phyloP scores from a whole-genome alignment of 1,139 yeast species.

The Yamadazyma taylorii region DNA sequence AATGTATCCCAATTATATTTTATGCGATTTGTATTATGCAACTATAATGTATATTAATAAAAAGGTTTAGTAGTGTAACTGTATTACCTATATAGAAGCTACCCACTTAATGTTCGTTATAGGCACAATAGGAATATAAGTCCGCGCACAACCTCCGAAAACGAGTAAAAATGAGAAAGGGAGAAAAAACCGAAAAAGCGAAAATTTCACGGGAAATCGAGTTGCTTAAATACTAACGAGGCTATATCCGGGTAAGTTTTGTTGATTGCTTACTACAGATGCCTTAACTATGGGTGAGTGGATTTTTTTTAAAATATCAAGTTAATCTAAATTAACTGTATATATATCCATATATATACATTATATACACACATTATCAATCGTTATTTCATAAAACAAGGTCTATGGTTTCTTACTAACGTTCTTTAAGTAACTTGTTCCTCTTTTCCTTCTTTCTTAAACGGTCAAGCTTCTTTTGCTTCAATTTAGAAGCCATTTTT shows the following conservation, averaged over 20 bases:
- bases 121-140: no score
- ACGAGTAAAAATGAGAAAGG: no score
- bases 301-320: neutral
- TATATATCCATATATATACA: neutral
- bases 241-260: constrained; percentile 9
- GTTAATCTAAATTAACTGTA: no score
- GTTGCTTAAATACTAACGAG: constrained; percentile 10
- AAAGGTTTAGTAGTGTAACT: neutral
- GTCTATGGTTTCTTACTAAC: constrained; percentile 26
- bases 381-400: neutral
- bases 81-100: neutral
- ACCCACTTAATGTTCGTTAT: no score
- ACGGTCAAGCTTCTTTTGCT: constrained; percentile 76
- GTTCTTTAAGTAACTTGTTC: constrained; percentile 73
- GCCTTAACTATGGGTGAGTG: constrained; percentile 29
- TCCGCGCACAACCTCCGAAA: neutral
- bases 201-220: constrained; percentile 9
- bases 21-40: no score
- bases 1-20: constrained; percentile 44
- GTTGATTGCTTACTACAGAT: constrained; percentile 30
- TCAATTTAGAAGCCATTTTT: constrained; percentile 69
- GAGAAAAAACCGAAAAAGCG: constrained; percentile 2
- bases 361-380: neutral
- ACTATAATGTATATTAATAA: constrained; percentile 1
- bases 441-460: constrained; percentile 80